Evolutionary conservation across 306 rosid genomes (phyloP).

Genomic region (Senna tora): DNA sequence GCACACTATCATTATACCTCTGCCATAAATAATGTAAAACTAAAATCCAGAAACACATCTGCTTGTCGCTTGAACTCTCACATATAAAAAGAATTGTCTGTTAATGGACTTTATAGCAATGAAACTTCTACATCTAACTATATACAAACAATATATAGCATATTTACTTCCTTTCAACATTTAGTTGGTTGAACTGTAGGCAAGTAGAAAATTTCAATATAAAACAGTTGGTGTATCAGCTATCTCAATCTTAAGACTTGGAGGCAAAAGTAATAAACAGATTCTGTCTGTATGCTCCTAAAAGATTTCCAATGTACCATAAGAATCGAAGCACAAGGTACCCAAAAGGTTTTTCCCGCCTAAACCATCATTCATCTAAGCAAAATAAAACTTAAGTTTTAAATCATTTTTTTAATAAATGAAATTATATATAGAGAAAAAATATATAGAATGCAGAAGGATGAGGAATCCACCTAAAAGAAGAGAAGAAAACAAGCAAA

Average conservation of each 20-base stretch:
- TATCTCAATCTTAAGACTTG: not conserved
- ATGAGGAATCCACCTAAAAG: not conserved
- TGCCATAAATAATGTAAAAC: not conserved
- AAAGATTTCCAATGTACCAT: not conserved
- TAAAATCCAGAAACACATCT: not conserved
- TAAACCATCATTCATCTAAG: conserved; percentile 7
- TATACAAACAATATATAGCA: not conserved
- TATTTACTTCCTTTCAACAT: conserved; percentile 12
- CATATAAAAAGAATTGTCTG: not conserved
- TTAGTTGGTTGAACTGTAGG: not conserved
- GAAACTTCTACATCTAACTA: not conserved
- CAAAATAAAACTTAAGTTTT: not conserved
- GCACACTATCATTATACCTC: conserved; percentile 6
- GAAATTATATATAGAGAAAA: not conserved
- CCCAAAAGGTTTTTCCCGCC: not conserved
- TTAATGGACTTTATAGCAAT: not conserved
- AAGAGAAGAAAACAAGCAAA: not conserved
- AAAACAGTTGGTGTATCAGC: not conserved
- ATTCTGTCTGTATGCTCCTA: conserved; percentile 2
- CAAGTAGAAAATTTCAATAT: not conserved
- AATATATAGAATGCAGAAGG: not conserved
- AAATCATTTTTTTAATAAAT: not conserved
- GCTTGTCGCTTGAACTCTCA: not conserved
- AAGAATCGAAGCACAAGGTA: conserved; percentile 10
- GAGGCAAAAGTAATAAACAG: not conserved